Evolutionary conservation across 176 grass and related monocot species (phyloP), one percentile per base, ranked within the genome.

Genomic region (Poa pratensis): DNA sequence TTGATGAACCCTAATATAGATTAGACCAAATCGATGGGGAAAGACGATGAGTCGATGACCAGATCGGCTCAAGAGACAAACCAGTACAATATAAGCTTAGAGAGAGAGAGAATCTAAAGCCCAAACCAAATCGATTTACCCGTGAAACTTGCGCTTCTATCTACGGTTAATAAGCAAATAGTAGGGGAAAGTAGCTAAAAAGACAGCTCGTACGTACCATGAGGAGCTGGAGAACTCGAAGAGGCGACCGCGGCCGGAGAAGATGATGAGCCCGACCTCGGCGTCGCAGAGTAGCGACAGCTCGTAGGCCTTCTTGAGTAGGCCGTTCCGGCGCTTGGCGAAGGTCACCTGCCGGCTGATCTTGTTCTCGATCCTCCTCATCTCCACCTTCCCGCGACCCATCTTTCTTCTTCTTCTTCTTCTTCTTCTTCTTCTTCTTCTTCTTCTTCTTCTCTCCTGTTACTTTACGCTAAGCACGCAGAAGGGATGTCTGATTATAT

Each of bases 321-420:
- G 84, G 5, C 94, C 94, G 69, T 94, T 94, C 78, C 92, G 66
- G 71, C 94, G 86, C 92, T 97, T 97, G 22, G 92, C 83, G 87
- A 97, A 94, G 7, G 92, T 94, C 73, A 97, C 94, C 90, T 97
- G 94, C 77, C 88, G 76, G 86, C 89, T 97, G 26, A 92, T 94
- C 92, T 97, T 97, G 90, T 97, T 94, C 88, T 97, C 92, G 52
- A 97, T 97, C 83, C 94, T 76, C 84, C 87, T 92, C 84, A 97
- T 80, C 92, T 94, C 92, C 77, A 97, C 94, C 79, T 88, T 97
- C 20, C 95, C 95, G n/a, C 95, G 86, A 42, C 90, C 90, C 93
- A 95, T 95, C 79, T 77, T 80, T 46, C 1, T 48, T 14, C 40
- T 48, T 46, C 43, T 20, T 1, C 20, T 3, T 6, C 51, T 1